Evolutionary conservation across 169 alveolate genomes (phyloP), one percentile per base, ranked within the genome.

Genomic region (Plasmodium falciparum): DNA sequence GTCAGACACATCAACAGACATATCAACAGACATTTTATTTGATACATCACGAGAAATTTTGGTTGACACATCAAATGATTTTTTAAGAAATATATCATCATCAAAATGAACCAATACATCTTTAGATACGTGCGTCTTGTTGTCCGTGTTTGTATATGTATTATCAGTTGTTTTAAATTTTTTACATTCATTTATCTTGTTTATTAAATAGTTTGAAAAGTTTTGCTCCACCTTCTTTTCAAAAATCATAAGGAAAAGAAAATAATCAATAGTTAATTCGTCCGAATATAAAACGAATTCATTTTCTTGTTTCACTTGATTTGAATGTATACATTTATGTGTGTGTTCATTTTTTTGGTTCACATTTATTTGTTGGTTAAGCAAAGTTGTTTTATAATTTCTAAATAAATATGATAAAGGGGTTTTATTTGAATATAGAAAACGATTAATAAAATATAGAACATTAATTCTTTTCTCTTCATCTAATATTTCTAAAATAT

Each of bases 381-480:
- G 5, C 8, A 15, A 2, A 13, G 5, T 22, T 0, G 39, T n/a
- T 13, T 29, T 29, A 43, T 69, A 62, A 83, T 62, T 58, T 69
- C 69, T 47, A 58, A 83, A 83, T 49, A 83, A 83, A 71, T 63
- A 45, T 15, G 91, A 83, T 43, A 83, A 63, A 1, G 91, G 91
- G 0, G 91, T 83, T 56, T 90, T 76, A 20, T 76, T 88, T 2
- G 90, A 89, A 33, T 80, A 73, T 24, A 63, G 59, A 78, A 74
- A 76, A 7, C 88, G 88, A 52, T 80, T 76, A 49, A 80, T 88
- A 78, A 69, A 89, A 33, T 80, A 74, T 2, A 54, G 45, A 3
- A 72, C 88, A 29, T 74, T 54, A 49, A 89, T 70, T 26, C 93
- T 76, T 62, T 67, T 71, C 54, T 88, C 88, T 11, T 72, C 89